phyloP scores from a whole-genome alignment of 2,329 filamentous ascomycete genomes.

The Lecanicillium sp. region DNA sequence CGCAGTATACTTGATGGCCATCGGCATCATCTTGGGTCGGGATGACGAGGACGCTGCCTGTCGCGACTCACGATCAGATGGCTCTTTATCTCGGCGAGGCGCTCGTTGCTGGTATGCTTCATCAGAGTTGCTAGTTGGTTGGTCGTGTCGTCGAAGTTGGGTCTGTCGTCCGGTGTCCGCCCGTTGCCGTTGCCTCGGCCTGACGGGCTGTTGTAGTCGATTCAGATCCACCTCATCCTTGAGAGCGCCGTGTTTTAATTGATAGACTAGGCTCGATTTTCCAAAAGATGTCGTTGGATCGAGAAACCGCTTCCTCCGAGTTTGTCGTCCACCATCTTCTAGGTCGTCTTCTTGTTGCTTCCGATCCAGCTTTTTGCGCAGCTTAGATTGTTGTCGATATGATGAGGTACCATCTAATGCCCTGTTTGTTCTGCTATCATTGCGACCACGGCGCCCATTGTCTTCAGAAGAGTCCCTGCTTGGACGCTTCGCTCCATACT shows the following conservation, averaged over 20 bases:
- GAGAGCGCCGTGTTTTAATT: conserved; percentile 38
- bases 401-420: conserved; percentile 21
- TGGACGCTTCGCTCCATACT: conserved; percentile 15
- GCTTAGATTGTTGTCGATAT: conserved; percentile 28
- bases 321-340: conserved; percentile 27
- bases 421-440: conserved; percentile 4
- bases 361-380: conserved; percentile 44
- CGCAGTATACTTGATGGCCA: conserved; percentile 55
- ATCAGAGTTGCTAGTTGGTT: not conserved
- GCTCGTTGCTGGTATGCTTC: not conserved
- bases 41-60: no score
- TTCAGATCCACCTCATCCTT: conserved; percentile 20
- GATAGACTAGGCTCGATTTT: conserved; percentile 47
- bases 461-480: not conserved
- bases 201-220: conserved; percentile 17
- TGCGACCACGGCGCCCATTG: conserved; percentile 1
- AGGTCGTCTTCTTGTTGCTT: conserved; percentile 25
- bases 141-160: not conserved
- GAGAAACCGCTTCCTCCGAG: conserved; percentile 43
- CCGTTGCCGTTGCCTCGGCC: conserved; percentile 5
- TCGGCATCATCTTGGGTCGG: conserved; percentile 22
- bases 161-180: no score
- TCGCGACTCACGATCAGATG: not conserved
- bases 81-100: not conserved
- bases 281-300: conserved; percentile 41